phyloP scores from a whole-genome alignment of 2,329 filamentous ascomycete species.

The Talaromyces marneffei region DNA sequence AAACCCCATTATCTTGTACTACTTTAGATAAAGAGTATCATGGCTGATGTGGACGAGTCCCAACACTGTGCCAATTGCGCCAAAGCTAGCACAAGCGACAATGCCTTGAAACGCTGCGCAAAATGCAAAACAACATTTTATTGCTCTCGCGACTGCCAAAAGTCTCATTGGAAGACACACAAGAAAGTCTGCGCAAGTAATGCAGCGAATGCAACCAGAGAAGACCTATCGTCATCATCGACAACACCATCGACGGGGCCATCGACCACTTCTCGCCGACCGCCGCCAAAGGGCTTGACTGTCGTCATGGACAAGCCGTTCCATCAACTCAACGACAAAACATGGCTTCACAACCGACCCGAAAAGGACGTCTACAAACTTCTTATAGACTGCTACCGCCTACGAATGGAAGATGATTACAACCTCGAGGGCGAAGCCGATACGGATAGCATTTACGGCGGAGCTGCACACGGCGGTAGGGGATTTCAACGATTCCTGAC shows the following conservation, averaged over 20 bases:
- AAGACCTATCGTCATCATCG: background rate
- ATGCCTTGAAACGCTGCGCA: constrained; percentile 34
- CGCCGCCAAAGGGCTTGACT: background rate
- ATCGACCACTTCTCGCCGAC: background rate
- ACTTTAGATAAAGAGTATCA: background rate
- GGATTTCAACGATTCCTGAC: background rate
- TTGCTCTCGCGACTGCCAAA: constrained; percentile 51
- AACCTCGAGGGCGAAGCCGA: background rate
- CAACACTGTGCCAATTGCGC: background rate
- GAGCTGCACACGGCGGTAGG: background rate
- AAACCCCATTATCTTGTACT: background rate
- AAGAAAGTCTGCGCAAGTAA: constrained; percentile 39
- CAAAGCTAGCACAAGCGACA: background rate
- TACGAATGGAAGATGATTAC: constrained; percentile 29
- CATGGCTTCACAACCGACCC: constrained; percentile 42
- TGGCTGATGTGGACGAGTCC: background rate
- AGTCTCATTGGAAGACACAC: constrained; percentile 47
- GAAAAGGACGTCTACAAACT: constrained; percentile 42
- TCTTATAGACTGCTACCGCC: constrained; percentile 46
- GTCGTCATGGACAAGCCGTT: background rate
- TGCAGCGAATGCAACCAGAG: constrained; percentile 12
- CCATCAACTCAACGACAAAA: background rate
- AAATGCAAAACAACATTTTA: constrained; percentile 45
- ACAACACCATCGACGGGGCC: background rate
- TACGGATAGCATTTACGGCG: background rate